These are phyloP conservation scores for Candida sojae DNA, from an alignment of 1,139 yeast species.

Conservation along the genomic window DNA sequence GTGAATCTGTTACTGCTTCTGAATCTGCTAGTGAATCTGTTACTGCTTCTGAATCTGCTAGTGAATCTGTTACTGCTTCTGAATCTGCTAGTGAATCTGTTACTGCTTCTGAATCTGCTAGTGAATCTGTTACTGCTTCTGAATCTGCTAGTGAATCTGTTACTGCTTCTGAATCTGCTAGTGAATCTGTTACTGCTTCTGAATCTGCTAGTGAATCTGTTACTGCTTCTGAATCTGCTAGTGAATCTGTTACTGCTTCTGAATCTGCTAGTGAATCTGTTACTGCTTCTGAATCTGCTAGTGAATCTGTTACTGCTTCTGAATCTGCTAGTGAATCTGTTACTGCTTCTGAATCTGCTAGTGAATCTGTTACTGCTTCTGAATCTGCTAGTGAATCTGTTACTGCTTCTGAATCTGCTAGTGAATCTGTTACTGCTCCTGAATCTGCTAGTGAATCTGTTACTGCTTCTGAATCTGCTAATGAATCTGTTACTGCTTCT, in stretches of 20 bases:
- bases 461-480: constrained; percentile 22
- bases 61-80: no score
- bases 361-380: no score
- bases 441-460: background rate
- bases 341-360: constrained; percentile 12
- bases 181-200: background rate
- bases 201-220: no score
- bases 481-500: constrained; percentile 24
- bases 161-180: background rate
- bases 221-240: constrained; percentile 32
- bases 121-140: constrained; percentile 16
- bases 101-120: no score
- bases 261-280: background rate
- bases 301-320: no score
- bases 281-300: constrained; percentile 7
- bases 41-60: background rate
- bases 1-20: constrained; percentile 1
- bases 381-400: background rate
- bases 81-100: no score
- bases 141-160: background rate
- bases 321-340: constrained; percentile 23
- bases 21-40: constrained; percentile 7
- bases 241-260: constrained; percentile 24
- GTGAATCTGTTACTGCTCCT: background rate
- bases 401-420: background rate